Evolutionary conservation across 768 basidiomycete genomes (phyloP).

Genomic region (Boletus sp.): DNA sequence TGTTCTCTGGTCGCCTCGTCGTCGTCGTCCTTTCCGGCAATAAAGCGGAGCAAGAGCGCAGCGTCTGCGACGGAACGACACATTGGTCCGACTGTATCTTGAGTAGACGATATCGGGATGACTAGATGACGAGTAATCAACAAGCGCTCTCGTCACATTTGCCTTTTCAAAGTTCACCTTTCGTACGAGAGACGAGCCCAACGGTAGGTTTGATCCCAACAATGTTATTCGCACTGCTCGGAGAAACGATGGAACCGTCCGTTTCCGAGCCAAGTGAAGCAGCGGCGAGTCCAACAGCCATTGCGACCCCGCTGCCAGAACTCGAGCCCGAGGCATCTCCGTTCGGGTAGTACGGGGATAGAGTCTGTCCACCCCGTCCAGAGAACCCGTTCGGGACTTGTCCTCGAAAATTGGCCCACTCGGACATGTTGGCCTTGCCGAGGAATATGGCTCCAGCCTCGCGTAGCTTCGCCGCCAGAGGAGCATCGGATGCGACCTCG

Average conservation of each 20-base stretch:
- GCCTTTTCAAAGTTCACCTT: constrained; percentile 23
- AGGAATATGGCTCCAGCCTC: constrained; percentile 37
- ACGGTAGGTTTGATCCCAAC: constrained; percentile 43
- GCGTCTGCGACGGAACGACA: constrained; percentile 54
- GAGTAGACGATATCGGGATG: constrained; percentile 54
- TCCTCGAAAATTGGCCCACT: constrained; percentile 45
- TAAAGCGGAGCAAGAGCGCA: constrained; percentile 50
- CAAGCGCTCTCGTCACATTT: neutral
- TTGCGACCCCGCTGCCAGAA: constrained; percentile 42
- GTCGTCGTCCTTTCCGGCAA: constrained; percentile 52
- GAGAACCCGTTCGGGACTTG: constrained; percentile 43
- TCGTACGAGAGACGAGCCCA: constrained; percentile 39
- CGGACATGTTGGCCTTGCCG: constrained; percentile 45
- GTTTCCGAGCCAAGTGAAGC: constrained; percentile 48
- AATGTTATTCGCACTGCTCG: constrained; percentile 41
- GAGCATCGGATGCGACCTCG: constrained; percentile 35
- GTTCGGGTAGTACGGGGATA: constrained; percentile 41
- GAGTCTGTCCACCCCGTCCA: constrained; percentile 45
- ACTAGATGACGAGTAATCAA: constrained; percentile 33
- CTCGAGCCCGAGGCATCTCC: constrained; percentile 43
- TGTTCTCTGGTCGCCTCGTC: constrained; percentile 53
- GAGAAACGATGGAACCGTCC: constrained; percentile 48
- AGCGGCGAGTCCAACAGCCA: constrained; percentile 43
- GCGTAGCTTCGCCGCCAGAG: constrained; percentile 29
- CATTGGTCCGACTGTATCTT: constrained; percentile 61